Base-by-base conservation (phyloP, 2,329 filamentous ascomycete species). In the Thielaviopsis ethacetica region DNA sequence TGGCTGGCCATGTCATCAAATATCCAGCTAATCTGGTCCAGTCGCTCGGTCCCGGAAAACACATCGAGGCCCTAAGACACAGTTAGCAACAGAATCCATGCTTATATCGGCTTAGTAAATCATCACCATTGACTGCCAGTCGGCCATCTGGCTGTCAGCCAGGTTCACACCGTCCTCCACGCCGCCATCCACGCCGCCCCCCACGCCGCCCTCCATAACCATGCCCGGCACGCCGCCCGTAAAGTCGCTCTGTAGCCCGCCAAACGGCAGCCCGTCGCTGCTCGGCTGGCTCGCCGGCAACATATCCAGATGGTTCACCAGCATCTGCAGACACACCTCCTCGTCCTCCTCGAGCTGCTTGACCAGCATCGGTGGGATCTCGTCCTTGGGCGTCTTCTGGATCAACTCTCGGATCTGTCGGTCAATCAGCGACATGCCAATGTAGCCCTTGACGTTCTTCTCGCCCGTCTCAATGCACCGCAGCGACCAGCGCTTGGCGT, bases 361-460 rank as follows among this genome's bases (percentile, higher is more conserved):
- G 1, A 76, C 49, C 2, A 78, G 63, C 0, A 66, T 34, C 2
- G 63, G 49, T 0, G 69, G 55, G 0, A 75, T 38, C 6, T 74
- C 70, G 0, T 72, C 65, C 5, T 68, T 68, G 0, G 61, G 61
- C 0, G 71, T 12, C 0, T 75, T 72, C 2, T 64, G 65, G 60
- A 70, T 65, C 1, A 77, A 65, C 0, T 68, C 73, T 3, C 75
- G 68, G 0, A 80, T 67, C 51, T 79, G 71, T 0, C 71, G 69
- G 5, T 63, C 63, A 0, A 77, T 63, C 13, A 74, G 63, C 9
- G 65, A 65, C 1, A 68, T 62, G 13, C 80, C 69, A 19, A 82
- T 54, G 49, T 75, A 74, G 0, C 75, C 75, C 62, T 81, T 82
- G 21, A 76, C 67, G 58, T 81, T 82, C 0, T 77, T 80, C 65